These are phyloP conservation scores for Pythium chondricola DNA, from an alignment of 352 stramenopile genomes.

Conservation along the genomic window DNA sequence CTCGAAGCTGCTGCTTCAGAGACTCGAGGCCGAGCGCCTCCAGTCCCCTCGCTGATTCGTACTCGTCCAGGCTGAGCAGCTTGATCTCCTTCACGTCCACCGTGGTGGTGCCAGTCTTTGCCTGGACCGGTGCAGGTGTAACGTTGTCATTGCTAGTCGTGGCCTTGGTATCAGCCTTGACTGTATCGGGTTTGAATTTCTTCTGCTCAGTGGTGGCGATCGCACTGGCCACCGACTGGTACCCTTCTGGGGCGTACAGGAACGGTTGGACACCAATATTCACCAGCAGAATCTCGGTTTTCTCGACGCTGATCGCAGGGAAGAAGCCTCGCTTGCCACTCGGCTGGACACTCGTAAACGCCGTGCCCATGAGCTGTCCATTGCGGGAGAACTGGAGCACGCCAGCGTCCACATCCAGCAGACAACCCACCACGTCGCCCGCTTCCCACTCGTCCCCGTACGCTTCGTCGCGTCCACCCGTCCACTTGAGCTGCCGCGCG, in stretches of 20 bases:
- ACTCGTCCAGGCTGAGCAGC: constrained; percentile 47
- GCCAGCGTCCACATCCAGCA: constrained; percentile 69
- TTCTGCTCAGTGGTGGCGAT: constrained; percentile 1
- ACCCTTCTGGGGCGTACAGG: constrained; percentile 39
- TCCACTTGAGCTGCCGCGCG: constrained; percentile 82
- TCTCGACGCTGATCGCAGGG: constrained; percentile 79
- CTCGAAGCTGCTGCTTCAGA: constrained; percentile 90
- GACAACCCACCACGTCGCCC: constrained; percentile 87
- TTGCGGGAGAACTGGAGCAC: constrained; percentile 83
- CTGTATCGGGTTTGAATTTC: neutral
- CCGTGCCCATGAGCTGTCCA: constrained; percentile 54
- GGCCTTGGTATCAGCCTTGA: neutral
- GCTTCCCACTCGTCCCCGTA: constrained; percentile 65
- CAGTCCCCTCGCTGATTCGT: constrained; percentile 58
- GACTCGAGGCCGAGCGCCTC: constrained; percentile 84
- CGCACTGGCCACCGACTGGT: constrained; percentile 34
- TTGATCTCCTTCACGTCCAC: constrained; percentile 8
- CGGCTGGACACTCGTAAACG: constrained; percentile 44
- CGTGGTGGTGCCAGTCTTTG: neutral
- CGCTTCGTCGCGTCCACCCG: constrained; percentile 43
- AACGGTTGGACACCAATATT: constrained; percentile 82
- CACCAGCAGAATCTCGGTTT: constrained; percentile 71
- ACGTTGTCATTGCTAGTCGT: constrained; percentile 1
- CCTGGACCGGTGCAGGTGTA: neutral
- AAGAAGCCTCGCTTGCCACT: constrained; percentile 35